Conservation (phyloP, 176 grass and related monocot genomes). For the Oropetium thomaeum region DNA sequence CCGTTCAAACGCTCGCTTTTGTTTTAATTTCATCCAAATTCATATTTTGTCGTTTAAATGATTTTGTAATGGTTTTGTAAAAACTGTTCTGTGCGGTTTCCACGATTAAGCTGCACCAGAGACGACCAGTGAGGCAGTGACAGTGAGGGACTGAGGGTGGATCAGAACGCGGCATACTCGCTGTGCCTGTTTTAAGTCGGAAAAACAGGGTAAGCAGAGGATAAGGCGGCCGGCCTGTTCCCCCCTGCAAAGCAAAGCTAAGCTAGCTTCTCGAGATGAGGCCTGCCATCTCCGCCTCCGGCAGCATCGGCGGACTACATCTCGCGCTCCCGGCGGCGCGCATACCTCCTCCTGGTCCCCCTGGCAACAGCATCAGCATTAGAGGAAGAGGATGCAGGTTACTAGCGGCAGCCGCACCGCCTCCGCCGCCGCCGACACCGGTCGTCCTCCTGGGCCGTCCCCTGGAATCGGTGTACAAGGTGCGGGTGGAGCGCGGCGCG, state of each 20-base stretch:
- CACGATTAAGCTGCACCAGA: too few relatives aligned
- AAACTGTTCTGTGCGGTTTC: too few relatives aligned
- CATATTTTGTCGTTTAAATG: too few relatives aligned
- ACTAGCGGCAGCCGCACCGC: not conserved
- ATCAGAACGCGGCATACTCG: not conserved
- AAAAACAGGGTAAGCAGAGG: not conserved
- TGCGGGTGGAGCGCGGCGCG: constrained; percentile 72
- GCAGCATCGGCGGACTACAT: constrained; percentile 17
- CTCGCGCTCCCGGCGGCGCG: constrained; percentile 19
- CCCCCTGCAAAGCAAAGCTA: not conserved
- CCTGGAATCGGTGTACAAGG: constrained; percentile 79
- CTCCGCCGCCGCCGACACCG: not conserved
- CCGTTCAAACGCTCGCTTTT: too few relatives aligned
- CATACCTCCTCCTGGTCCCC: not conserved
- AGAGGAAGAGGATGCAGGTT: not conserved
- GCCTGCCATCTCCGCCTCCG: not conserved
- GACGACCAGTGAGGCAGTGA: too few relatives aligned
- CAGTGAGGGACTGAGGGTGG: too few relatives aligned
- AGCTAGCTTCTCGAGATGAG: constrained; percentile 3
- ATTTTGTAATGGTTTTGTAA: too few relatives aligned
- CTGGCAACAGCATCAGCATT: not conserved
- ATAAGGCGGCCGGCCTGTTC: not conserved
- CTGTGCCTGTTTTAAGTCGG: not conserved
- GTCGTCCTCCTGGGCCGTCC: constrained; percentile 27
- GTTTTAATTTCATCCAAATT: too few relatives aligned